Evolutionary conservation across 164 flowering plant genomes (phyloP), one percentile per base, ranked within the genome.

Genomic region (Chimonanthus praecox): DNA sequence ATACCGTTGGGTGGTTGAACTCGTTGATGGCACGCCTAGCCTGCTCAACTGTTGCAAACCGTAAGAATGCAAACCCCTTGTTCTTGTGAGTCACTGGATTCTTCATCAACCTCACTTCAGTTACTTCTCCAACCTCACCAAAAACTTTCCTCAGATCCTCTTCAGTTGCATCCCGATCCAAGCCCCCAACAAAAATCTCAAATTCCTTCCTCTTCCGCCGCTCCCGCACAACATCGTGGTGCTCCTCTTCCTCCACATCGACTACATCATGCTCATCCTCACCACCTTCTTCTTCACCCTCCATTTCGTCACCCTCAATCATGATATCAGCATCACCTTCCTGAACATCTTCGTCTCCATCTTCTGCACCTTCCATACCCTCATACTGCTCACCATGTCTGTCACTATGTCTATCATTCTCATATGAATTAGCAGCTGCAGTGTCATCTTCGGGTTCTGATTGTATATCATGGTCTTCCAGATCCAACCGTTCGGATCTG

Each of bases 51-150:
- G 81, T 80, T 0, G 79, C 81, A 71, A 80, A 82, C 8, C 81
- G 81, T 68, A 82, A 4, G 67, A 82, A 82, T 2, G 81, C 84
- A 71, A 80, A 82, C 10, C 84, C 84, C 74, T 80, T 82, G 67
- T 80, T 82, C 81, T 76, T 80, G 62, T 73, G 73, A 60, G 84
- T 82, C 13, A 68, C 2, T 3, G 81, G 79, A 47, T 80, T 82
- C 82, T 58, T 82, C 81, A 80, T 75, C 62, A 82, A 78, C 43
- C 84, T 77, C 21, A 82, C 79, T 74, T 80, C 84, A 68, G 78
- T 72, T 58, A 82, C 75, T 47, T 80, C 84, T 33, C 83, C 84
- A 49, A 80, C 79, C 58, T 64, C 71, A 18, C 76, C 61, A 68
- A 82, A 82, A 63, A 80, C 80, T 60, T 75, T 50, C 64, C 47